These are phyloP conservation scores for Ophiostoma populinum DNA, from an alignment of 2,329 filamentous ascomycete genomes.

Conservation along the genomic window DNA sequence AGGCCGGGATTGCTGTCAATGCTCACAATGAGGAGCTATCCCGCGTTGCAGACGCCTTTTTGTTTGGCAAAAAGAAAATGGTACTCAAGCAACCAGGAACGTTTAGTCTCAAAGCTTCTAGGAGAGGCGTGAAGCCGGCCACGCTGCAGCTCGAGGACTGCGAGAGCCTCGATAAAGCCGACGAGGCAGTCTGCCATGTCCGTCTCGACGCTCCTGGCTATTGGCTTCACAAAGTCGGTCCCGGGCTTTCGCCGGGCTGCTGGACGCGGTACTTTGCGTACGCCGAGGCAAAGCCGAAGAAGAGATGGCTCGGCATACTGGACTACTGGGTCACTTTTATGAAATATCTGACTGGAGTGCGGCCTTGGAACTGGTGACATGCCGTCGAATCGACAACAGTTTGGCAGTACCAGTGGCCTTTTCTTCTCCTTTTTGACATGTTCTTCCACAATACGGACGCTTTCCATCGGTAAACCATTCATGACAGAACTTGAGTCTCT, in stretches of 20 bases:
- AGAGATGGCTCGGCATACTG: no score
- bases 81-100: constrained; percentile 1
- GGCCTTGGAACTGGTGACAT: no score
- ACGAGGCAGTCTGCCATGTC: neutral
- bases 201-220: neutral
- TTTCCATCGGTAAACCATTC: neutral
- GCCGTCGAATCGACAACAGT: neutral
- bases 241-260: constrained; percentile 2
- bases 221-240: constrained; percentile 2
- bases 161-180: neutral
- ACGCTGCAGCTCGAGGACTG: neutral
- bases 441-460: no score
- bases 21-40: neutral
- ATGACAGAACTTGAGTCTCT: constrained; percentile 4
- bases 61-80: constrained; percentile 2
- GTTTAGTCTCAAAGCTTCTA: neutral
- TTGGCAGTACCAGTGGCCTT: neutral
- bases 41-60: constrained; percentile 3
- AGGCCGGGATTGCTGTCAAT: neutral
- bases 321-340: no score
- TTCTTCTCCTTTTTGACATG: neutral
- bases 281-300: neutral
- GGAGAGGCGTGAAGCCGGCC: neutral
- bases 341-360: no score
- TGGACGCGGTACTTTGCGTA: constrained; percentile 4